Base-by-base conservation (phyloP, 768 basidiomycete species). In the Phanerochaete carnosa region DNA sequence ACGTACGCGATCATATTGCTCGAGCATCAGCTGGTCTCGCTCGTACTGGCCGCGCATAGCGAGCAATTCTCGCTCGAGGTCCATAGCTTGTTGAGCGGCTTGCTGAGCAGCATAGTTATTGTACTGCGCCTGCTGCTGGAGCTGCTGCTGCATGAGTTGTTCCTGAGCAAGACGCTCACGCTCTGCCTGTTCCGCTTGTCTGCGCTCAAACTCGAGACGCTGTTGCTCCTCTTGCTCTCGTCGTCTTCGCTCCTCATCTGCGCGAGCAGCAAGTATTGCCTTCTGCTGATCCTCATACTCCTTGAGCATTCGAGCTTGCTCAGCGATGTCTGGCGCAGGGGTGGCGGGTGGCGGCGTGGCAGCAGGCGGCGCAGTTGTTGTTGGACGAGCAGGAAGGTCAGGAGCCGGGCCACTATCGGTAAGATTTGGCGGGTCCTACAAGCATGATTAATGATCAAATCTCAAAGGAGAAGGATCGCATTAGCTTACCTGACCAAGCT, bases 1-100 rank as follows among this genome's bases (percentile, higher is more conserved):
- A 80, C 89, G 56, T 74, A 96, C 95, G 45, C 90, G 84, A 71
- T 99, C 97, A 69, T 99, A 99, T 68, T 98, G 95, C 73, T 98
- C 96, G 57, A 99, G 79, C 74, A 99, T 86, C 66, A 99, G 89
- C 72, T 99, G 97, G 68, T 99, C 96, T 13, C 97, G 85, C 75
- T 99, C 97, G 71, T 94, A 99, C 71, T 98, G 97, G 0, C 97
- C 95, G 50, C 95, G 80, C 90, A 98, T 91, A 11, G 84, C 92
- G 51, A 98, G 82, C 52, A 98, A 77, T 72, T 98, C 90, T 55
- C 92, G 81, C 73, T 99, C 94, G 46, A 95, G 81, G 62, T 98
- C 95, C 57, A 84, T 80, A 30, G 85, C 81, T 65, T 92, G 88
- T 61, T 88, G 86, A 46, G 81, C 85, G 37, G 86, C 85, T 71